Percentiles rank a stretch among this genome's conserved stretches.
Evolutionary conservation across 305 asterid species (phyloP).

Genomic region (Nicotiana rustica): DNA sequence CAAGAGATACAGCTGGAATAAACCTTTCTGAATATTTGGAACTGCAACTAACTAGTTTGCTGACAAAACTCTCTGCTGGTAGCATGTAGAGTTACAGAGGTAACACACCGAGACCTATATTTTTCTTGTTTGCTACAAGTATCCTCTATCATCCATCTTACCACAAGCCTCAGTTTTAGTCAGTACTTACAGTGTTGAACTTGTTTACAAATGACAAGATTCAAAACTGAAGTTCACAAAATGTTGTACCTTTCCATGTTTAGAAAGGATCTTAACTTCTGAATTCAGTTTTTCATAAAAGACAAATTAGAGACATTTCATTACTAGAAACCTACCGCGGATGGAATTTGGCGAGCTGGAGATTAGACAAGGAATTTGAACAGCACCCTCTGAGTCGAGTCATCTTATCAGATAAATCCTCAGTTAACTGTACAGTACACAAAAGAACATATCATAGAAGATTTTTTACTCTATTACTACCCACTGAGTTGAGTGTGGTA

Average conservation of each 20-base stretch:
- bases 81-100: not conserved
- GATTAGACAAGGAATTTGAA: slow-evolving; percentile 38
- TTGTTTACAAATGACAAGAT: slow-evolving; percentile 13
- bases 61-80: not conserved
- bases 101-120: not conserved
- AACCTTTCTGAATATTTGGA: not conserved
- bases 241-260: not conserved
- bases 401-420: slow-evolving; percentile 44
- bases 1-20: not conserved
- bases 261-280: not conserved
- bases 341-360: slow-evolving; percentile 38
- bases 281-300: not conserved
- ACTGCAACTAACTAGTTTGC: slow-evolving; percentile 16
- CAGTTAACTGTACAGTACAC: slow-evolving; percentile 43
- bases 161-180: not conserved
- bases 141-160: not conserved
- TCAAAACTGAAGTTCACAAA: slow-evolving; percentile 7
- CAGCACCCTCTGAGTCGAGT: slow-evolving; percentile 41
- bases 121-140: not conserved
- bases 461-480: not conserved
- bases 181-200: not conserved
- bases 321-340: slow-evolving; percentile 35
- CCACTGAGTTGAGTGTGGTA: not conserved
- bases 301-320: not conserved
- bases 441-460: not conserved